phyloP scores from a whole-genome alignment of 495 filamentous ascomycete genomes.

The Talaromyces ruber region DNA sequence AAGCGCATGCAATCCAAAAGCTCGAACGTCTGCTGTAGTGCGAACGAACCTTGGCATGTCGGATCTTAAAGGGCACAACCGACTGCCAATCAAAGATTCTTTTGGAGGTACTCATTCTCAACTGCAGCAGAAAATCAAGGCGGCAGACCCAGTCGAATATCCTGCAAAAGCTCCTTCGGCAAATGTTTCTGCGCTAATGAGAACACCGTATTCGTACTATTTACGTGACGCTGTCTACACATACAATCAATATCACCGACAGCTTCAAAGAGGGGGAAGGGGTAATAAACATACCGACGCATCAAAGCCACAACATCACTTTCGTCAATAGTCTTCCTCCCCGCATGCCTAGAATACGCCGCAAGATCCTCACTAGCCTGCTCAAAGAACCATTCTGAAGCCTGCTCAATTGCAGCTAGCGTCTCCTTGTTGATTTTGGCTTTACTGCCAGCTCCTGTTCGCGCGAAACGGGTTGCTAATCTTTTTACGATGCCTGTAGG shows the following conservation, averaged over 20 bases:
- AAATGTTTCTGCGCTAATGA: constrained; percentile 74
- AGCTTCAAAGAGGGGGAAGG: too few species aligned
- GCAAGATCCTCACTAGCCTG: constrained; percentile 72
- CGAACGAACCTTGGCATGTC: background rate
- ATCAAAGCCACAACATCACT: constrained; percentile 73
- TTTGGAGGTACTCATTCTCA: background rate
- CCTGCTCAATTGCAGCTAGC: constrained; percentile 63
- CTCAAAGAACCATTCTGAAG: constrained; percentile 83
- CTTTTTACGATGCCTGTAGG: constrained; percentile 64
- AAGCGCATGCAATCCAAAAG: background rate
- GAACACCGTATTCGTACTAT: constrained; percentile 64
- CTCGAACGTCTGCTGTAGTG: too few species aligned
- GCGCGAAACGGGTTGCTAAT: constrained; percentile 62
- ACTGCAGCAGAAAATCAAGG: constrained; percentile 18
- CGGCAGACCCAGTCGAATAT: constrained; percentile 64
- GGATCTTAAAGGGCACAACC: background rate
- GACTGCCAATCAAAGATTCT: background rate
- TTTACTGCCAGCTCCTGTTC: constrained; percentile 49
- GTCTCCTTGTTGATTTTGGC: constrained; percentile 63
- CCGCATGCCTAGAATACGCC: constrained; percentile 72
- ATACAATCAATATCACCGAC: too few species aligned
- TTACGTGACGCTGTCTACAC: constrained; percentile 71
- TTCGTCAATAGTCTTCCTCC: constrained; percentile 78
- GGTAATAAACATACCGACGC: constrained; percentile 49
- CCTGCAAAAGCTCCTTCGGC: constrained; percentile 73